Evolutionary conservation across 345 rosid species (phyloP).

Genomic region (Populus alba): DNA sequence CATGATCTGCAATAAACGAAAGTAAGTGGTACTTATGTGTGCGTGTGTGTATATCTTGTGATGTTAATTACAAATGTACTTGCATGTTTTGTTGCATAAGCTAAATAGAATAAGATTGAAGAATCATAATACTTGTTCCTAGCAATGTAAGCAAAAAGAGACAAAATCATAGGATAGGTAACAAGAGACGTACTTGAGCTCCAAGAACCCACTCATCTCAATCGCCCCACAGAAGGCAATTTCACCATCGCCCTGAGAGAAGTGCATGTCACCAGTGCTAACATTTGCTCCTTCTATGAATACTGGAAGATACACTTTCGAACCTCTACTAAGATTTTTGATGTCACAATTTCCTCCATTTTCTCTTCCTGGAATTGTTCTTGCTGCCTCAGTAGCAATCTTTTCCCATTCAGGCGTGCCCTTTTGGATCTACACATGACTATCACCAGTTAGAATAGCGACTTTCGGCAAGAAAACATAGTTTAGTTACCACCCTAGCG

Average conservation of each 20-base stretch:
- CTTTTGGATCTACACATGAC: constrained; percentile 45
- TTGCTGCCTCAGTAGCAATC: constrained; percentile 69
- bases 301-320: constrained; percentile 80
- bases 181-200: constrained; percentile 54
- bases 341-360: constrained; percentile 97
- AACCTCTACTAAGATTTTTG: constrained; percentile 83
- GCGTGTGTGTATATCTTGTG: too few relatives aligned
- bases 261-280: constrained; percentile 95
- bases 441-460: constrained; percentile 5
- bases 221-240: constrained; percentile 92
- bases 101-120: too few relatives aligned
- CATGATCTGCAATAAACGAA: too few relatives aligned
- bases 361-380: constrained; percentile 90
- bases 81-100: too few relatives aligned
- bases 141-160: not conserved
- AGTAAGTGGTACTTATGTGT: too few relatives aligned
- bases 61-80: too few relatives aligned
- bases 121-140: not conserved
- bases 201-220: constrained; percentile 89
- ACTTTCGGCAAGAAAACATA: not conserved
- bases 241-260: constrained; percentile 97
- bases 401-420: constrained; percentile 79
- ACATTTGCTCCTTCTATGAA: constrained; percentile 87
- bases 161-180: not conserved
- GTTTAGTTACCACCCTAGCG: not conserved